Base-by-base conservation (phyloP, 768 basidiomycete genomes). In the Ephemerocybe angulata region DNA sequence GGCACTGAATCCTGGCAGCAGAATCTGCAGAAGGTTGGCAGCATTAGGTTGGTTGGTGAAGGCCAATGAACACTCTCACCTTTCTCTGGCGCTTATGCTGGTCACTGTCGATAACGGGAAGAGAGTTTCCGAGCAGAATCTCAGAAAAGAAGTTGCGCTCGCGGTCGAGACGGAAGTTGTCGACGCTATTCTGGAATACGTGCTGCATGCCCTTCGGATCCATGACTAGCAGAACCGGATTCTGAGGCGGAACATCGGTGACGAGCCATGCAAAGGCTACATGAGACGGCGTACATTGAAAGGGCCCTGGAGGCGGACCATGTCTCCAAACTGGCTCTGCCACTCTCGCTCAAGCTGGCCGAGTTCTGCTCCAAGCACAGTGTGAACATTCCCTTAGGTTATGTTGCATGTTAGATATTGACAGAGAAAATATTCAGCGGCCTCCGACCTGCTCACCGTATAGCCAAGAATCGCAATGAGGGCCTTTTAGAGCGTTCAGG, bases 171-270 rank as follows among this genome's bases (percentile, higher is more conserved):
- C 61, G 63, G 55, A 74, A 82, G 24, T 67, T 66, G 53, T 81
- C 77, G 2, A 69, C 74, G 2, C 74, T 69, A 1, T 75, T 75
- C 27, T 73, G 71, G 56, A 75, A 72, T 33, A 81, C 74, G 55
- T 74, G 72, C 44, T 76, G 73, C 28, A 77, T 65, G 3, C 77
- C 79, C 58, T 82, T 81, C 4, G 77, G 73, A 61, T 82, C 80
- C 4, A 76, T 65, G 3, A 81, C 59, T 30, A 79, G 60, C 17
- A 81, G 73, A 12, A 25, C 72, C 67, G 53, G 80, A 73, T 58
- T 72, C 73, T 79, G 79, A 51, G 15, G 31, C 50, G 33, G 42
- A 43, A 21, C 33, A 38, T 60, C 7, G 42, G 38, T 13, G 21
- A n/a, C 37, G 24, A n/a, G 8, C 27, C 28, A 3, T 3, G 25